Conservation (phyloP, 2,329 filamentous ascomycete species). For the Ascochyta viciae-villosae region DNA sequence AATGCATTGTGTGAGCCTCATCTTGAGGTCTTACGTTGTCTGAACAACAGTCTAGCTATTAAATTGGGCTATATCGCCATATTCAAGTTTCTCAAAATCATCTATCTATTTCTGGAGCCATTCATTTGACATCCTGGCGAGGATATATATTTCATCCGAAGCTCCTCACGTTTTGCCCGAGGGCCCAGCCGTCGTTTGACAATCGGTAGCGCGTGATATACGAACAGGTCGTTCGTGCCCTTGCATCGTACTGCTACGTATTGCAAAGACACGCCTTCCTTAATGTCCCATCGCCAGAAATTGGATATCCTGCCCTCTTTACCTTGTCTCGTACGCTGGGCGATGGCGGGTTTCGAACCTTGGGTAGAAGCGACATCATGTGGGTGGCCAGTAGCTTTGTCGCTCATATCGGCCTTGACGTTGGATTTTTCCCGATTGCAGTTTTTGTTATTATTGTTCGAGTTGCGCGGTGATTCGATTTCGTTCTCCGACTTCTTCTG, state of each 20-base stretch:
- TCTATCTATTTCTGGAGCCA: constrained; percentile 27
- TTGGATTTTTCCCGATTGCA: background rate
- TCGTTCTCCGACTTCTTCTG: background rate
- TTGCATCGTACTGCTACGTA: constrained; percentile 19
- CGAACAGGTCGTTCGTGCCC: constrained; percentile 30
- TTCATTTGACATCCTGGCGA: constrained; percentile 9
- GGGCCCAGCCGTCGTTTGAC: constrained; percentile 17
- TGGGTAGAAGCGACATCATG: background rate
- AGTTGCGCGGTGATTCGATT: background rate
- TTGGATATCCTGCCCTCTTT: constrained; percentile 25
- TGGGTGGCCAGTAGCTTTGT: background rate
- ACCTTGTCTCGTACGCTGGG: background rate
- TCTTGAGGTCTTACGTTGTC: background rate
- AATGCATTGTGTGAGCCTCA: background rate
- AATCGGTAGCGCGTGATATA: constrained; percentile 34
- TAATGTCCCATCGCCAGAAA: constrained; percentile 32
- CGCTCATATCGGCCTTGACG: background rate
- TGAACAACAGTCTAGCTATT: background rate
- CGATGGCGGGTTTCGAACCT: background rate
- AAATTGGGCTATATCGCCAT: constrained; percentile 8
- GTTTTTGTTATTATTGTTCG: background rate
- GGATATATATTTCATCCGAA: constrained; percentile 22
- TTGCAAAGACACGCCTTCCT: constrained; percentile 6
- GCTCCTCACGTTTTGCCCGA: constrained; percentile 13
- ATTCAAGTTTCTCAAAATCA: constrained; percentile 23